phyloP scores from a whole-genome alignment of 140 eudicot species.

The Flaveria floridana region DNA sequence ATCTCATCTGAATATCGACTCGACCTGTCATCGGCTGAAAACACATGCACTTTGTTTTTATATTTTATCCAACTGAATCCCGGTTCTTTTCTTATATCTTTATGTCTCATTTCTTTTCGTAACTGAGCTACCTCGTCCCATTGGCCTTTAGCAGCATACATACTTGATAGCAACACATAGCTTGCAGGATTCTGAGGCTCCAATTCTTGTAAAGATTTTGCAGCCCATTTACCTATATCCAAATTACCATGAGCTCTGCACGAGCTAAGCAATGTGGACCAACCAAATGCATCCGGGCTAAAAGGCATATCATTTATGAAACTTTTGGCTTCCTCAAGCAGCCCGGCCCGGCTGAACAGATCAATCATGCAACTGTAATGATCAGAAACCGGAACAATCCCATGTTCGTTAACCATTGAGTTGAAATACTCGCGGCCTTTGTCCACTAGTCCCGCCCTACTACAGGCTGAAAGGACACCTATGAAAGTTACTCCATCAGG shows the following conservation, averaged over 20 bases:
- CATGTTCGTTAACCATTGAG: slow-evolving; percentile 13
- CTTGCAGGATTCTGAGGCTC: slow-evolving; percentile 22
- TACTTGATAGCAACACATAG: slow-evolving; percentile 14
- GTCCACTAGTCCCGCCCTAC: slow-evolving; percentile 15
- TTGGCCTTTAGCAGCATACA: slow-evolving; percentile 30
- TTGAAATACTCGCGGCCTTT: slow-evolving; percentile 22
- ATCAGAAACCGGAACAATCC: slow-evolving; percentile 13
- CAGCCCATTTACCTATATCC: slow-evolving; percentile 17
- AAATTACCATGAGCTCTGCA: slow-evolving; percentile 6
- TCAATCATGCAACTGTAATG: slow-evolving; percentile 23
- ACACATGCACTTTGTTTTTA: slow-evolving; percentile 63
- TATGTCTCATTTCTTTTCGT: slow-evolving; percentile 63
- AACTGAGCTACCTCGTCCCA: slow-evolving; percentile 76
- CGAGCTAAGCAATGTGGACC: slow-evolving; percentile 19
- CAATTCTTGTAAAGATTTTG: slow-evolving; percentile 16
- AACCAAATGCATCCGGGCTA: slow-evolving; percentile 16
- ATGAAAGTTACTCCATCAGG: slow-evolving; percentile 19
- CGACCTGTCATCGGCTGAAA: slow-evolving; percentile 78
- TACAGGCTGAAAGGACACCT: slow-evolving; percentile 21
- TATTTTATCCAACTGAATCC: slow-evolving; percentile 85
- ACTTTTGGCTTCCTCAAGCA: background rate
- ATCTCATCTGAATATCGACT: slow-evolving; percentile 57
- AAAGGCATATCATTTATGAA: slow-evolving; percentile 22
- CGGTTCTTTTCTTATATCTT: slow-evolving; percentile 46
- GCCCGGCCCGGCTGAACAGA: slow-evolving; percentile 18